Evolutionary conservation across 2,329 filamentous ascomycete genomes (phyloP).

Genomic region (Proliferodiscus dingleyae): DNA sequence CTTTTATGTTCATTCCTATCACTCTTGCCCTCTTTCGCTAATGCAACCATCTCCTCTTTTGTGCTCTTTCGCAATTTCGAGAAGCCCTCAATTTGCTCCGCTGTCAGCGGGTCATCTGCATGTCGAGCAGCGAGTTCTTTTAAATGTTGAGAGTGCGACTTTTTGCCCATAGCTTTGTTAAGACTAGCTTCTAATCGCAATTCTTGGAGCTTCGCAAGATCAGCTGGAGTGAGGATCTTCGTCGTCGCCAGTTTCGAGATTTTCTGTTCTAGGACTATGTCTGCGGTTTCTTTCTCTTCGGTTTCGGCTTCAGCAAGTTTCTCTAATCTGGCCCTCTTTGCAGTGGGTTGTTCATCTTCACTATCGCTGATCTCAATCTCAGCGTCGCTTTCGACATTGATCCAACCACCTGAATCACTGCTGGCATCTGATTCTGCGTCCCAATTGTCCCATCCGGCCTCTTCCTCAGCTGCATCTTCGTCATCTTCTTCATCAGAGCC

Average conservation of each 20-base stretch:
- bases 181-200: conserved; percentile 71
- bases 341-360: conserved; percentile 66
- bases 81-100: conserved; percentile 85
- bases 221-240: conserved; percentile 89
- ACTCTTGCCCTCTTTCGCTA: conserved; percentile 77
- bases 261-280: conserved; percentile 34
- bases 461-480: conserved; percentile 45
- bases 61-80: conserved; percentile 76
- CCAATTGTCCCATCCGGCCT: conserved; percentile 28
- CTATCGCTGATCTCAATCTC: conserved; percentile 71
- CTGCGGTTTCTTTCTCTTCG: conserved; percentile 41
- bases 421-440: conserved; percentile 45
- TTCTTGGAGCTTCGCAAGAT: conserved; percentile 90
- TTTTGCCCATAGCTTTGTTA: conserved; percentile 55
- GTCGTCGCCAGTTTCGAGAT: conserved; percentile 82
- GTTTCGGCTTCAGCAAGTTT: conserved; percentile 32
- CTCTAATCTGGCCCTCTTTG: conserved; percentile 58
- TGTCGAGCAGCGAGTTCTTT: conserved; percentile 53
- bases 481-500: conserved; percentile 58
- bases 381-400: conserved; percentile 78
- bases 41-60: conserved; percentile 82
- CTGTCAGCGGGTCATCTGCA: conserved; percentile 82
- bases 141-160: conserved; percentile 34
- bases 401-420: conserved; percentile 81
- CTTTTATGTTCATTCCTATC: conserved; percentile 76